Evolutionary conservation across 73 alveolate species (phyloP), one percentile per base, ranked within the genome.

Genomic region (Symbiodinium natans): DNA sequence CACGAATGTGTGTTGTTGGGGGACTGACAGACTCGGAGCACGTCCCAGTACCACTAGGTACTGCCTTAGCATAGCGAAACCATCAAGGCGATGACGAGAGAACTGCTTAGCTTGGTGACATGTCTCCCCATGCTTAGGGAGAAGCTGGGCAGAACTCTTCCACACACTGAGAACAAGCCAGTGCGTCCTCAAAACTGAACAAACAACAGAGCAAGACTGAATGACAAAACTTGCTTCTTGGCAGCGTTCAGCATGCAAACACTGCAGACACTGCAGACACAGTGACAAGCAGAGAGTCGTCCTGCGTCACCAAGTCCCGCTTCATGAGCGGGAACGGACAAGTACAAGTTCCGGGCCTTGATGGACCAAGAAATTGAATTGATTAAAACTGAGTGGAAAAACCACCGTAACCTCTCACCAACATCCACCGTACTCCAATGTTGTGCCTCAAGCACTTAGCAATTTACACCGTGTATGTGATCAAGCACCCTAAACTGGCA

Each of bases 221-320:
- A 31, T 15, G 38, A 0, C 7, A n/a, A 15, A 59, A 36, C 71
- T n/a, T 38, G 87, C 9, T 39, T 77, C 75, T 29, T 29, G 17
- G 75, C 17, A 56, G 75, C 75, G 31, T 21, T 21, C 75, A 31
- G 48, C 43, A 23, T 27, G n/a, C 43, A 36, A 33, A 13, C 41
- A 75, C 9, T 10, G 63, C 63, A 10, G 88, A 2, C 36, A 3
- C 86, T 75, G 23, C 29, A 31, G 33, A 6, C 48, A 23, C 41
- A 7, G 2, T 71, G 39, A 33, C 33, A 2, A 71, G 48, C 54
- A 82, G 90, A 0, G 11, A n/a, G 42, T 36, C 27, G 17, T 23
- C 95, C 97, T 90, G 97, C 77, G 97, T 90, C 87, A 90, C 97
- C 97, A 90, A 90, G 80, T 90, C 97, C 68, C 97, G 74, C 82